phyloP scores from a whole-genome alignment of 441 rosid species.

The Sinapis alba region DNA sequence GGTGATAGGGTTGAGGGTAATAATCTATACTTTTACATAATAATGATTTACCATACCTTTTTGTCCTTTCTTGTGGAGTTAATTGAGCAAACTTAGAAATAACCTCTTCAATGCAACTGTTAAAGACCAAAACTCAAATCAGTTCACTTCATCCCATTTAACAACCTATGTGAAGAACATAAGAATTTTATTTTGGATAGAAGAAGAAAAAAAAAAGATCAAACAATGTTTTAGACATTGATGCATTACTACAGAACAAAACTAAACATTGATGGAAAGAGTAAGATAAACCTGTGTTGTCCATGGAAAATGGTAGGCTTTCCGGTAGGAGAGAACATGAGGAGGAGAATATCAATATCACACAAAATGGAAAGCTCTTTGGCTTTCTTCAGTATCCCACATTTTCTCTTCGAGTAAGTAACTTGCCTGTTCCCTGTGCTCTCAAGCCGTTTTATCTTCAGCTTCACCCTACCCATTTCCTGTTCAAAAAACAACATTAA shows the following conservation, averaged over 20 bases:
- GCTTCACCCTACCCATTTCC: conserved; percentile 67
- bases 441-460: conserved; percentile 63
- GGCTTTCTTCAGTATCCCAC: conserved; percentile 60
- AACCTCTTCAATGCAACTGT: conserved; percentile 57
- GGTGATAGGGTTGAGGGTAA: conserved; percentile 9
- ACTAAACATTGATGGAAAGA: not conserved
- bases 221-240: not conserved
- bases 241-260: conserved; percentile 10
- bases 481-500: conserved; percentile 11
- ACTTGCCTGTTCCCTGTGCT: conserved; percentile 57
- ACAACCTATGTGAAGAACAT: not conserved
- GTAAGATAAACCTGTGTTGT: conserved; percentile 46
- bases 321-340: conserved; percentile 66
- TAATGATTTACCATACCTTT: conserved; percentile 51
- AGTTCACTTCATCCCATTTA: not conserved
- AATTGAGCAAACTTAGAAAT: conserved; percentile 57
- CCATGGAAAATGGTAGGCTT: conserved; percentile 54
- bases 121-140: not conserved
- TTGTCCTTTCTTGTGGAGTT: conserved; percentile 68
- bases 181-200: not conserved
- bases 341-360: conserved; percentile 59
- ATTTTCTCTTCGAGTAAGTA: conserved; percentile 56
- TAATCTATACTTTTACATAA: not conserved
- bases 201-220: not conserved
- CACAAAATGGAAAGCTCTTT: conserved; percentile 58